These are phyloP conservation scores for Aquilaria yunnanensis DNA, from an alignment of 345 rosid species.

Conservation along the genomic window DNA sequence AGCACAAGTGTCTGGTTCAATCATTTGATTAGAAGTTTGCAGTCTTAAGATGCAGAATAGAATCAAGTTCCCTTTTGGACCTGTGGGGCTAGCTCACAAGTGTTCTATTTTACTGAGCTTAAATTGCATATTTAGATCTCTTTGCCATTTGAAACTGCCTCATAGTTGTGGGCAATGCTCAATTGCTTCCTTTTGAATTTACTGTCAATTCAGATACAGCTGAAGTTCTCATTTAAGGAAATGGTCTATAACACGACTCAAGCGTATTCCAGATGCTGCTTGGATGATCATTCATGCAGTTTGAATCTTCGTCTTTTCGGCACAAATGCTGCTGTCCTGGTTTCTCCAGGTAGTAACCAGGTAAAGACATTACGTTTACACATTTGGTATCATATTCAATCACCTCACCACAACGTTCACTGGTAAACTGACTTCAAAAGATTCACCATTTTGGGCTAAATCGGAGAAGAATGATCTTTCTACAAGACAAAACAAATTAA, in stretches of 20 bases:
- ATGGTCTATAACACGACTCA: slow-evolving; percentile 31
- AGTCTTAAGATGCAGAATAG: background rate
- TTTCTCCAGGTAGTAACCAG: slow-evolving; percentile 35
- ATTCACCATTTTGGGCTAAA: too few relatives aligned
- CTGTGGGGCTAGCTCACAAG: too few relatives aligned
- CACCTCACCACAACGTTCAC: too few relatives aligned
- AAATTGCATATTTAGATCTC: background rate
- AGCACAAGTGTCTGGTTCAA: slow-evolving; percentile 1
- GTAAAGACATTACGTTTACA: slow-evolving; percentile 19
- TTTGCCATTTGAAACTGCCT: background rate
- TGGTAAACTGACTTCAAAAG: too few relatives aligned
- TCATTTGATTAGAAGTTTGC: background rate
- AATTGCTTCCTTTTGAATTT: too few relatives aligned
- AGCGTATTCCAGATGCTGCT: slow-evolving; percentile 41
- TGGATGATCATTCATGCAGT: slow-evolving; percentile 23
- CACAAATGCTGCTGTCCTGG: slow-evolving; percentile 33
- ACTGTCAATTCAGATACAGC: slow-evolving; percentile 31
- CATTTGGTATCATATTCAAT: background rate
- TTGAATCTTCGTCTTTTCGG: slow-evolving; percentile 25
- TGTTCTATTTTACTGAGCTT: too few relatives aligned
- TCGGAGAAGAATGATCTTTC: too few relatives aligned
- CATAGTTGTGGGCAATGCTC: too few relatives aligned
- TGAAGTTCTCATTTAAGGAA: slow-evolving; percentile 34
- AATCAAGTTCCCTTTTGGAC: background rate
- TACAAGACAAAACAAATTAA: too few relatives aligned